Conservation (phyloP, 2,329 filamentous ascomycete genomes). For the Fusarium torreyae region DNA sequence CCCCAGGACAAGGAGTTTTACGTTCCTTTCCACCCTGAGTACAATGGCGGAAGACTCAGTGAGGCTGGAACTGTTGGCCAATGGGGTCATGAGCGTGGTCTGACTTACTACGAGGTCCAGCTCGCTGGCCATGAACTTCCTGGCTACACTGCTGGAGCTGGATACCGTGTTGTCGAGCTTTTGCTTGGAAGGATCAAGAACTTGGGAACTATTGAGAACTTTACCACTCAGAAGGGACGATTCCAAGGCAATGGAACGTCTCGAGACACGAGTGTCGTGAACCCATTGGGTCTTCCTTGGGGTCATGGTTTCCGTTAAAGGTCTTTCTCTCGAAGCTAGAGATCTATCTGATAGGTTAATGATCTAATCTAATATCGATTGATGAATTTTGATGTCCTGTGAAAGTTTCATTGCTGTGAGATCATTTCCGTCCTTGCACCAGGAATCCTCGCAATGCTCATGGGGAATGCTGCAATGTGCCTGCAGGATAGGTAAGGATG, state of each 20-base stretch:
- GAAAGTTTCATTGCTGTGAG: too few species aligned
- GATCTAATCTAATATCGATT: too few species aligned
- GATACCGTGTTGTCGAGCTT: conserved; percentile 50
- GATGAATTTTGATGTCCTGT: too few species aligned
- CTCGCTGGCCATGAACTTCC: conserved; percentile 70
- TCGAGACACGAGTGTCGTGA: not conserved
- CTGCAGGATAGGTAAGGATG: too few species aligned
- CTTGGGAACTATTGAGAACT: conserved; percentile 38
- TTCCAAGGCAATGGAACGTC: conserved; percentile 29
- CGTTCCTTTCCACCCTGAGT: conserved; percentile 72
- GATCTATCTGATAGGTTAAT: not conserved
- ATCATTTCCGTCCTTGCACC: too few species aligned
- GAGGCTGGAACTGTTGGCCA: conserved; percentile 79
- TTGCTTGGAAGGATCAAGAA: conserved; percentile 48
- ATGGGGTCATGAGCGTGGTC: conserved; percentile 78
- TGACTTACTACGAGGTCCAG: conserved; percentile 80
- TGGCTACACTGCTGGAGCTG: conserved; percentile 49
- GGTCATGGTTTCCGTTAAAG: not conserved
- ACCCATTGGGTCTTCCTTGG: conserved; percentile 14
- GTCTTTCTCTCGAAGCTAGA: not conserved
- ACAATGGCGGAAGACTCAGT: conserved; percentile 63
- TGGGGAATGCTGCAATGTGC: too few species aligned
- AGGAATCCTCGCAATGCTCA: too few species aligned
- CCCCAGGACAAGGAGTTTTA: conserved; percentile 70
- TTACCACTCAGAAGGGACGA: conserved; percentile 45